Evolutionary conservation across 2,329 filamentous ascomycete species (phyloP), one percentile per base, ranked within the genome.

Genomic region (Aureobasidium lini): DNA sequence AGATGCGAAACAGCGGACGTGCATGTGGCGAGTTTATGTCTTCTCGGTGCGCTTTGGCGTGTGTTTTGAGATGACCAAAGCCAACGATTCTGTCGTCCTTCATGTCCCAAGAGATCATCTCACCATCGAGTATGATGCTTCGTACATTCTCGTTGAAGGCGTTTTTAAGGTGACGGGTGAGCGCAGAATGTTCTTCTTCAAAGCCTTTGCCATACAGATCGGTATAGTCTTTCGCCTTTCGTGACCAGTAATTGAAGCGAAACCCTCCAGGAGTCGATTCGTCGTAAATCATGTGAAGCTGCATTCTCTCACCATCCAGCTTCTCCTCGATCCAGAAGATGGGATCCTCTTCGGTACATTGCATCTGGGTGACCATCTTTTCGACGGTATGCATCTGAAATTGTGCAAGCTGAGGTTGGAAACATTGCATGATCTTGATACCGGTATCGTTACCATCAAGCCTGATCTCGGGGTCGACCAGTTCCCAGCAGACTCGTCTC

Each of bases 81-180:
- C 88, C 85, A 15, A 95, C 87, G 56, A 94, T 88, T 59, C 88
- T 88, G 74, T 96, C 88, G 52, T 88, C 79, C 46, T 87, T 84
- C 62, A 91, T 89, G 69, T 97, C 90, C 94, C 94, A 99, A 0
- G 92, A 96, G 60, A 99, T 91, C 94, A 99, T 99, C 71, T 99
- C 94, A 9, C 94, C 94, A 67, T 99, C 94, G 0, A 99, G 79
- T 52, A 99, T 96, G 64, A 96, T 81, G 68, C 89, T 96, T 15
- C 86, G 81, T 0, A 97, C 90, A 1, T 86, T 85, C 0, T 84
- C 76, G 2, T 85, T 79, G 70, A 99, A 97, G 0, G 90, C 90
- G 42, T 84, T 79, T 56, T 84, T 84, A 18, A 97, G 77, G 69
- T 95, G 87, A 36, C 90, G 82, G 0, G 93, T 96, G 56, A 97